Conservation (phyloP, 345 rosid genomes). For the Combretum micranthum region DNA sequence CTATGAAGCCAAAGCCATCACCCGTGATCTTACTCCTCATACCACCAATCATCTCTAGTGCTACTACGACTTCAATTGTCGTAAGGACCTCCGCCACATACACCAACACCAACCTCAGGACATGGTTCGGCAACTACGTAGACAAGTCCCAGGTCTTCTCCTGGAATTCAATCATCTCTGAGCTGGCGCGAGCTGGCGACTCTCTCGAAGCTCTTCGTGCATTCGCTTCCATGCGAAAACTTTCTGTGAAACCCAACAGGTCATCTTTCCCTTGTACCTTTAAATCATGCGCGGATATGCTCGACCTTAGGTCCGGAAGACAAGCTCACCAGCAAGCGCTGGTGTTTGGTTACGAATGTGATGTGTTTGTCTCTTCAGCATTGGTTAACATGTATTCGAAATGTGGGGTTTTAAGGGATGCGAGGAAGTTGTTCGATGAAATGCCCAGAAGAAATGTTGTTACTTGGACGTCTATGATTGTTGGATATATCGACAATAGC, state of each 20-base stretch:
- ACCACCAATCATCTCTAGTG: neutral
- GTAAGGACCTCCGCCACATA: constrained; percentile 8
- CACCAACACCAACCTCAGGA: constrained; percentile 38
- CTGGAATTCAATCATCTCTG: constrained; percentile 90
- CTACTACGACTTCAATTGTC: neutral
- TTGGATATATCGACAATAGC: constrained; percentile 64
- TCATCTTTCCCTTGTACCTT: constrained; percentile 78
- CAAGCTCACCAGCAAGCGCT: constrained; percentile 85
- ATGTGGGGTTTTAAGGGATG: constrained; percentile 53
- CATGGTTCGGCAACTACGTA: constrained; percentile 61
- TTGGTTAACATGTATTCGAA: constrained; percentile 66
- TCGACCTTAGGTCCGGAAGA: constrained; percentile 58
- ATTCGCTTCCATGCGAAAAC: constrained; percentile 72
- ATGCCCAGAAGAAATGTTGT: constrained; percentile 64
- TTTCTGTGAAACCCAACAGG: constrained; percentile 61
- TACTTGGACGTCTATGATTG: constrained; percentile 80
- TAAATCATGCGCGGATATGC: constrained; percentile 77
- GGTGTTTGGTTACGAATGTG: constrained; percentile 55
- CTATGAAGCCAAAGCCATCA: constrained; percentile 6
- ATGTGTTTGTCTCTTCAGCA: constrained; percentile 73
- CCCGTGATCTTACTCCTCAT: no score
- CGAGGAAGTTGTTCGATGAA: constrained; percentile 67
- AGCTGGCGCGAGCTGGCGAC: constrained; percentile 73
- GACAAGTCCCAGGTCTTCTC: constrained; percentile 60
- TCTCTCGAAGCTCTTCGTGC: constrained; percentile 70